Evolutionary conservation across 2,329 filamentous ascomycete species (phyloP).

Genomic region (Nemania diffusa): DNA sequence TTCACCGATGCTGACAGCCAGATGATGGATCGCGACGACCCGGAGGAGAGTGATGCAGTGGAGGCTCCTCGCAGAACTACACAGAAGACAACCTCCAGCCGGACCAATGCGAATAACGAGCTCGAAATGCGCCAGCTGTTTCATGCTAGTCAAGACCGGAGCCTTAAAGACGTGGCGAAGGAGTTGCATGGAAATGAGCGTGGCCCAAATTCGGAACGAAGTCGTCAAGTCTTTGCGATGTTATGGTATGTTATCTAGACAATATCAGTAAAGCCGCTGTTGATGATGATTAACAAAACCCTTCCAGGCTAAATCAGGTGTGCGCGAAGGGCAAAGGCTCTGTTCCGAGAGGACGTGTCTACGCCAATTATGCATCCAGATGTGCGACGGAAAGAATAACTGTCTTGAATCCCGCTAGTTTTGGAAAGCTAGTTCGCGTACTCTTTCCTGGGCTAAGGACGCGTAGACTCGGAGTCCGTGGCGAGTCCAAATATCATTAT

Average conservation of each 20-base stretch:
- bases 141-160: constrained; percentile 73
- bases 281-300: constrained; percentile 42
- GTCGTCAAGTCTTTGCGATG: constrained; percentile 89
- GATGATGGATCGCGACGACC: constrained; percentile 69
- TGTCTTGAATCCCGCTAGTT: constrained; percentile 94
- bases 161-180: constrained; percentile 75
- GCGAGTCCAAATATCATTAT: constrained; percentile 99
- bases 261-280: not conserved
- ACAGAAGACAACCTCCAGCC: constrained; percentile 66
- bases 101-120: constrained; percentile 82
- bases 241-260: constrained; percentile 71
- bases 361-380: constrained; percentile 92
- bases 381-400: constrained; percentile 95
- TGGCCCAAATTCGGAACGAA: constrained; percentile 83
- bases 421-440: constrained; percentile 95
- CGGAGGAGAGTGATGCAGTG: constrained; percentile 66
- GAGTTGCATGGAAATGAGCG: constrained; percentile 83
- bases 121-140: constrained; percentile 82
- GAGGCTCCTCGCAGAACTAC: constrained; percentile 55
- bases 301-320: constrained; percentile 74
- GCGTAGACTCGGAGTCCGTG: constrained; percentile 87
- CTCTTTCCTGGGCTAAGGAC: constrained; percentile 97
- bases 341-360: constrained; percentile 91
- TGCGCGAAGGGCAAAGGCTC: constrained; percentile 83
- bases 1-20: constrained; percentile 69